A percentile compares a stretch with the other conserved stretches of the same genome.
Conservation (phyloP, 306 rosid species). For the Prunus armeniaca region DNA sequence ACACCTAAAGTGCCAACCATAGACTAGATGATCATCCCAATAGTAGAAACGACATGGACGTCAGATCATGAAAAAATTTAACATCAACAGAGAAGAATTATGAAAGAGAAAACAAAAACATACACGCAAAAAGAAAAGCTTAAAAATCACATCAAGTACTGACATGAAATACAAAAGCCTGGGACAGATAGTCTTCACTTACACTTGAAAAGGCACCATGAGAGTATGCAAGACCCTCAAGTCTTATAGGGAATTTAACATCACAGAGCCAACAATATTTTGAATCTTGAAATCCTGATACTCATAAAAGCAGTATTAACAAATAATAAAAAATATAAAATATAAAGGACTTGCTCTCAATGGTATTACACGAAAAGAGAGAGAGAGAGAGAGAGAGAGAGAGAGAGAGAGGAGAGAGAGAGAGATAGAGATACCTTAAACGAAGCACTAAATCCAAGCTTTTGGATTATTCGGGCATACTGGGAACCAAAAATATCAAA, state of each 20-base stretch:
- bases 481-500: no score
- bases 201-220: slow-evolving; percentile 63
- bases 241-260: slow-evolving; percentile 68
- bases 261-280: slow-evolving; percentile 72
- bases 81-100: background rate
- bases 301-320: no score
- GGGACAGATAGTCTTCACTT: no score
- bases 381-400: no score
- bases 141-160: no score
- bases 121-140: no score
- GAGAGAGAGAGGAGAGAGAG: no score
- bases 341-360: no score
- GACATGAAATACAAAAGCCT: no score
- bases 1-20: background rate
- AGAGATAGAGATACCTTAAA: slow-evolving; percentile 24
- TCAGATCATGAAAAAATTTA: background rate
- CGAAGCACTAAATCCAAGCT: slow-evolving; percentile 62
- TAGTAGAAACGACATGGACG: background rate
- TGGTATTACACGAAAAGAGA: no score
- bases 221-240: slow-evolving; percentile 69
- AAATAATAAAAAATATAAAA: no score
- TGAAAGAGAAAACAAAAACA: background rate
- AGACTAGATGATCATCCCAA: background rate
- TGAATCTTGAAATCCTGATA: slow-evolving; percentile 54
- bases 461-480: slow-evolving; percentile 70